These are phyloP conservation scores for Grosmannia huntii DNA, from an alignment of 2,329 filamentous ascomycete genomes.

Conservation along the genomic window DNA sequence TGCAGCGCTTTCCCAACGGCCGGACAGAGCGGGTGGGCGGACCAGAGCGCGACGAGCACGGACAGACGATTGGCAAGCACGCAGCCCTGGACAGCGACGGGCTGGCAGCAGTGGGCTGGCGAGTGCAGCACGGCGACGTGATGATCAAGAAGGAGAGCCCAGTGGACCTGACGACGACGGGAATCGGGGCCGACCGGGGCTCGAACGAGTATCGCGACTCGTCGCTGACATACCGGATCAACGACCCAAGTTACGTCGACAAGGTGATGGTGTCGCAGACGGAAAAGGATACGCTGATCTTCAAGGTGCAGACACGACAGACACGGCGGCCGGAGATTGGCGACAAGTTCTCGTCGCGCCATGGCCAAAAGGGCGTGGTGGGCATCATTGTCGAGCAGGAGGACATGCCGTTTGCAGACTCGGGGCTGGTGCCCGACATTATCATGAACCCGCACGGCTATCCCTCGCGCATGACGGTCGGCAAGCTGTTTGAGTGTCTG, in stretches of 20 bases:
- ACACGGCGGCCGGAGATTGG: constrained; percentile 89
- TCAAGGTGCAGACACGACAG: constrained; percentile 95
- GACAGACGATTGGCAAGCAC: constrained; percentile 53
- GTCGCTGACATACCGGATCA: constrained; percentile 65
- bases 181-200: constrained; percentile 54
- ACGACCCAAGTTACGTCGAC: constrained; percentile 82
- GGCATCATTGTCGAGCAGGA: constrained; percentile 94
- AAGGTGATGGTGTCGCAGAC: constrained; percentile 91
- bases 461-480: constrained; percentile 98
- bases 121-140: constrained; percentile 65
- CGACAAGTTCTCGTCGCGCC: constrained; percentile 96
- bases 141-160: constrained; percentile 88
- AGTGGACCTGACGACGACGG: constrained; percentile 60
- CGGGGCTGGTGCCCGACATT: constrained; percentile 86
- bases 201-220: constrained; percentile 54
- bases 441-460: constrained; percentile 99
- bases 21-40: constrained; percentile 54
- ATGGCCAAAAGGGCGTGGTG: constrained; percentile 96
- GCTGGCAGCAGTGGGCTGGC: constrained; percentile 72
- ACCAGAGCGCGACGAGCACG: constrained; percentile 48
- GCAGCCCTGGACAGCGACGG: constrained; percentile 72
- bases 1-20: constrained; percentile 83
- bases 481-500: constrained; percentile 90
- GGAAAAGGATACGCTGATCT: constrained; percentile 70
- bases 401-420: constrained; percentile 91